Base-by-base conservation (phyloP, 1,284 basidiomycete species). In the Melampsora americana region DNA sequence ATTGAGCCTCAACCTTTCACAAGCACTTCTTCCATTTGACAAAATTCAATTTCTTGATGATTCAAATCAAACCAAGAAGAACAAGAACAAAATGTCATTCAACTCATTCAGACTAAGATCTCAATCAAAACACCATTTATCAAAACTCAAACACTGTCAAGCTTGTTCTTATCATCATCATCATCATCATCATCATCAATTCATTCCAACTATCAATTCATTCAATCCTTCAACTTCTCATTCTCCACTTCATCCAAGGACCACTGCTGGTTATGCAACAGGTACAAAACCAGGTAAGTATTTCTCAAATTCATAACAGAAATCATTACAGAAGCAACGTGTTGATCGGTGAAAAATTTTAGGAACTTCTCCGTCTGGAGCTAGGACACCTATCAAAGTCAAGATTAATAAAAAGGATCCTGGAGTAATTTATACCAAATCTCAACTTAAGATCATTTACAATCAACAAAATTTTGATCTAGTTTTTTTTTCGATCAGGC, bases 401-500 rank as follows among this genome's bases (percentile, higher is more conserved):
- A 70, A 70, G 9, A 70, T 70, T 16, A 70, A 62, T 28, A 70
- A 70, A 60, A 70, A 70, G 35, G 69, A 70, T 60, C n/a, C 69
- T n/a, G 69, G 61, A 1, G 35, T 60, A n/a, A 46, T n/a, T 11
- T 1, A 42, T 70, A 26, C 7, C 50, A 44, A n/a, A 64, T 64
- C 61, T 7, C n/a, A n/a, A n/a, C n/a, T n/a, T 23, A 46, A 20
- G 3, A 6, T 46, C 50, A 9, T 6, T 23, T 59, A 35, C n/a
- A 48, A 4, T 16, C 50, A 35, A 3, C 18, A 32, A 30, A 23
- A n/a, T 46, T 20, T 28, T 46, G 46, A 18, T 20, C 20, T n/a
- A n/a, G n/a, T 35, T 28, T 61, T 32, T 9, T 20, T 32, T n/a
- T 18, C 14, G 28, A 20, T 4, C 1, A 42, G 20, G 26, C 32